Base-by-base conservation (phyloP, 495 filamentous ascomycete genomes). In the Trichoderma parareesei region DNA sequence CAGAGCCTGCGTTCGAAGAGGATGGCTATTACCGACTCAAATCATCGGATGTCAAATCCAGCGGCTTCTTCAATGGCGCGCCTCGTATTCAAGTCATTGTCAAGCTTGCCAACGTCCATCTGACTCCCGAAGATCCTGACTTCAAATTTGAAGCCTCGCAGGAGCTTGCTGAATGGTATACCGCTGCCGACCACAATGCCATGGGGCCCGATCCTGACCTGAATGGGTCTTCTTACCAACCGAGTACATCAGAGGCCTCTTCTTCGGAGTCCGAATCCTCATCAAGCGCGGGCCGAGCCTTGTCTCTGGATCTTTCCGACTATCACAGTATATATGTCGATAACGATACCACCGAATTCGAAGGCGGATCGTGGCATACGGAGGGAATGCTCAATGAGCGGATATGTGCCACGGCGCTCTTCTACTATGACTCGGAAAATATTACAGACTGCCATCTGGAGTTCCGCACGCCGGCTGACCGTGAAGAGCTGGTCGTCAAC, bases 371-470 rank as follows among this genome's bases (percentile, higher is more conserved):
- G 11, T 75, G 70, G 69, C 82, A 85, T 67, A 68, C 85, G 18
- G 84, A 86, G 67, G 84, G 84, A 33, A 76, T 78, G 60, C 65
- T 81, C 66, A 85, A 85, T 65, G 85, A 87, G 60, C 73, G 71
- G 27, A 87, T 87, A 48, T 79, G 78, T 59, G 84, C 84, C 5
- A 84, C 82, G 0, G 82, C 84, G 3, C 68, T 88, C 6, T 87
- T 85, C 72, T 87, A 86, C 75, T 87, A 85, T 69, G 82, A 86
- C 65, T 73, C 68, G 61, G 74, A 84, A 4, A 90, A 91, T 70
- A 82, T 89, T 62, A 85, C 81, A 5, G 71, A 78, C 6, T 83
- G 76, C 64, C 69, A 67, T 37, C 76, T 90, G 0, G 68, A 75
- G 0, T 87, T 89, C 69, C 79, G 81, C 14, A 75, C 82, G 42